These are phyloP conservation scores for Phytophthora fragariaefolia DNA, from an alignment of 352 stramenopile genomes.

Conservation along the genomic window DNA sequence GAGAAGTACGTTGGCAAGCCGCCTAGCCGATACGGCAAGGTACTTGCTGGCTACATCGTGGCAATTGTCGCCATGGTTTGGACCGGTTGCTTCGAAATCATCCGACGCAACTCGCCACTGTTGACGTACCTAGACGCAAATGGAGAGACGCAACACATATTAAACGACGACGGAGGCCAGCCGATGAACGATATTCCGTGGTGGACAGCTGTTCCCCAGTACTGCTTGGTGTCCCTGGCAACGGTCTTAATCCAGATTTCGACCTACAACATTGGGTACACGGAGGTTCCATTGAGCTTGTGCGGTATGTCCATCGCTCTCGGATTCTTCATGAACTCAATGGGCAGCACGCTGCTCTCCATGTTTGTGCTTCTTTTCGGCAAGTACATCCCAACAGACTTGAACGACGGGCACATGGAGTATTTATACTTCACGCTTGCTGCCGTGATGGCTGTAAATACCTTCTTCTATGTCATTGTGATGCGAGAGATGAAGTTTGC, in stretches of 20 bases:
- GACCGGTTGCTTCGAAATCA: slow-evolving; percentile 43
- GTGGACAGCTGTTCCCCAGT: slow-evolving; percentile 26
- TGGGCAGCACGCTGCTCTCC: slow-evolving; percentile 27
- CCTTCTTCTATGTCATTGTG: slow-evolving; percentile 44
- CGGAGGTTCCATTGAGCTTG: slow-evolving; percentile 24
- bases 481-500: slow-evolving; percentile 49
- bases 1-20: slow-evolving; percentile 46
- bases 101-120: slow-evolving; percentile 36
- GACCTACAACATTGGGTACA: slow-evolving; percentile 34
- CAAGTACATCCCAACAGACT: slow-evolving; percentile 34
- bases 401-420: slow-evolving; percentile 71
- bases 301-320: slow-evolving; percentile 30
- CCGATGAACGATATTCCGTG: slow-evolving; percentile 30
- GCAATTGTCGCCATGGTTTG: slow-evolving; percentile 50
- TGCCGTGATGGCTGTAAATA: slow-evolving; percentile 42
- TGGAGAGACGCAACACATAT: slow-evolving; percentile 29
- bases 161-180: slow-evolving; percentile 28
- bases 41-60: slow-evolving; percentile 44
- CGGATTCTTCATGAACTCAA: slow-evolving; percentile 35
- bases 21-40: slow-evolving; percentile 47
- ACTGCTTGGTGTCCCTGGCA: slow-evolving; percentile 26
- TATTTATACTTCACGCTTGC: slow-evolving; percentile 45
- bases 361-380: slow-evolving; percentile 30
- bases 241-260: slow-evolving; percentile 34
- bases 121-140: slow-evolving; percentile 32